Evolutionary conservation across 352 stramenopile genomes (phyloP).

Genomic region (Paralagenidium karlingii): DNA sequence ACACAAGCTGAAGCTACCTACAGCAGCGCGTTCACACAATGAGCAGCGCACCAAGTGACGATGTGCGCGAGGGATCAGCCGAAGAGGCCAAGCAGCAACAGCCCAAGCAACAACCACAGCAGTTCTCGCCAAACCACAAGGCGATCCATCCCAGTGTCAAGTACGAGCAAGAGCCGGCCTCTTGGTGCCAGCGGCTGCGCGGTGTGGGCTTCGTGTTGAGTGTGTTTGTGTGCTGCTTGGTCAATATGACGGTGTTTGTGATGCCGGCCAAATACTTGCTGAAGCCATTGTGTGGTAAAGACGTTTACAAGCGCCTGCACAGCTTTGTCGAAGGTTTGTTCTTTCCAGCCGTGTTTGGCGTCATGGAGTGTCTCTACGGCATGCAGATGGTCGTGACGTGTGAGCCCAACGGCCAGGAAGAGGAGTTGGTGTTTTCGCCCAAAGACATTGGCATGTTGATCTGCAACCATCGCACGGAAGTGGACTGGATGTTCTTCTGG

Average conservation of each 20-base stretch:
- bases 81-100: too few relatives aligned
- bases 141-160: conserved; percentile 24
- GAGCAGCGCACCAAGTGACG: too few relatives aligned
- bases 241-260: conserved; percentile 48
- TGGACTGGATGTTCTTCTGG: conserved; percentile 80
- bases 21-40: too few relatives aligned
- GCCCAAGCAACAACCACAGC: too few relatives aligned
- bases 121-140: conserved; percentile 10
- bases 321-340: conserved; percentile 29
- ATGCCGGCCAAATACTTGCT: conserved; percentile 38
- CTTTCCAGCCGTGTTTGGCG: conserved; percentile 43
- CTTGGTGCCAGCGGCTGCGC: conserved; percentile 23
- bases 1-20: too few relatives aligned
- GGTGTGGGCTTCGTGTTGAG: conserved; percentile 31
- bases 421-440: conserved; percentile 19
- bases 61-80: too few relatives aligned
- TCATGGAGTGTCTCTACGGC: conserved; percentile 37
- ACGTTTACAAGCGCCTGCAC: conserved; percentile 14
- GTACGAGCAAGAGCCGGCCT: conserved; percentile 22
- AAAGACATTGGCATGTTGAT: conserved; percentile 46
- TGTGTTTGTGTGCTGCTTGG: conserved; percentile 31
- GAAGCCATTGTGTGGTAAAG: conserved; percentile 11
- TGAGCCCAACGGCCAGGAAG: conserved; percentile 16
- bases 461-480: conserved; percentile 67
- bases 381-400: conserved; percentile 49